A percentile compares a stretch with the other conserved stretches of the same genome.
These are phyloP conservation scores for Cercophora samala DNA, from an alignment of 495 filamentous ascomycete species.

Conservation along the genomic window DNA sequence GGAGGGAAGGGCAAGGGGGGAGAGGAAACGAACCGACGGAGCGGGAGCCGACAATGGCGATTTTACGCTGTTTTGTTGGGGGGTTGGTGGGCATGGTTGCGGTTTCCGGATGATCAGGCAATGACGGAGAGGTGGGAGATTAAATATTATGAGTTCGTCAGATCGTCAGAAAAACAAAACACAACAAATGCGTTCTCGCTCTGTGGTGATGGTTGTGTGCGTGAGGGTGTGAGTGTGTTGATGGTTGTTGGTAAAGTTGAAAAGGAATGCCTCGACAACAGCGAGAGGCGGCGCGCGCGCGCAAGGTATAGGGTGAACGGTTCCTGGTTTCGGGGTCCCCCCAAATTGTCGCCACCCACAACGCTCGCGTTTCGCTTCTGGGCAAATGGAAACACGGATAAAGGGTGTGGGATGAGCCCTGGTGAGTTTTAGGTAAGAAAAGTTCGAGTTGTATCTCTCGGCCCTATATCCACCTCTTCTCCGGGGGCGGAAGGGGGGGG, in stretches of 20 bases:
- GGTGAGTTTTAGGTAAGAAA: neutral
- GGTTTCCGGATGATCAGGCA: neutral
- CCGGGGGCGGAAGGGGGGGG: neutral
- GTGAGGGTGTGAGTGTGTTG: neutral
- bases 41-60: constrained; percentile 95
- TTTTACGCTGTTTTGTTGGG: constrained; percentile 91
- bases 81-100: constrained; percentile 61
- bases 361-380: neutral
- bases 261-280: neutral
- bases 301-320: neutral
- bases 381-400: neutral
- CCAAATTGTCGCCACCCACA: neutral
- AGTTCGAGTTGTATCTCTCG: neutral
- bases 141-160: constrained; percentile 2
- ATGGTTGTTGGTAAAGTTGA: neutral
- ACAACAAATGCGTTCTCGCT: no score
- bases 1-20: constrained; percentile 10
- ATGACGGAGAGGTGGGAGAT: neutral
- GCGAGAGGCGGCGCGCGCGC: neutral
- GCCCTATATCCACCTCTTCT: neutral
- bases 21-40: constrained; percentile 74
- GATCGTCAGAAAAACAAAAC: neutral
- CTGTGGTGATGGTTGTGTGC: neutral
- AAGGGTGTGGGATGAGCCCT: neutral
- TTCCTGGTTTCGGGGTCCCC: neutral